Evolutionary conservation across 106 monocot species (phyloP).

Genomic region (Platanthera guangdongensis): DNA sequence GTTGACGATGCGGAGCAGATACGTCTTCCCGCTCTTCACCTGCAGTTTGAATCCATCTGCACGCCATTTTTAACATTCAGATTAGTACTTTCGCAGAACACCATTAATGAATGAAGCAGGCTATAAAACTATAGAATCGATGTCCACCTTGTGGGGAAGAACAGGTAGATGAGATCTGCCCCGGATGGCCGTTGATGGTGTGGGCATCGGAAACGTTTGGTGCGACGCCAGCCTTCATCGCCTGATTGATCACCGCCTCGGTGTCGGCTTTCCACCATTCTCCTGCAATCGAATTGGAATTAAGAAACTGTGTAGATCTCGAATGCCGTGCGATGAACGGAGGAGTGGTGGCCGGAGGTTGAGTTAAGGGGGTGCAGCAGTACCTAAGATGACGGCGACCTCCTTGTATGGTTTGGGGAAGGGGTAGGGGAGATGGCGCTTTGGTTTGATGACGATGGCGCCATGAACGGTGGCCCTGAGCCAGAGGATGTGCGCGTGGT

Average conservation of each 20-base stretch:
- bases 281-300: conserved; percentile 10
- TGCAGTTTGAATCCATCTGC: conserved; percentile 29
- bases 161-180: conserved; percentile 16
- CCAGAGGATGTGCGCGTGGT: conserved; percentile 58
- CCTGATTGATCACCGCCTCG: conserved; percentile 34
- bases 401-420: conserved; percentile 46
- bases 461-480: conserved; percentile 53
- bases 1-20: conserved; percentile 41
- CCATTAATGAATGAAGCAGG: neutral
- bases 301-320: neutral
- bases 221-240: conserved; percentile 15
- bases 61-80: neutral
- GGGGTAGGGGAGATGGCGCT: conserved; percentile 43
- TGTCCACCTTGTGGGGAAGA: conserved; percentile 10
- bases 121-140: neutral
- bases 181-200: conserved; percentile 37
- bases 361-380: no score
- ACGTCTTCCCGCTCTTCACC: conserved; percentile 26
- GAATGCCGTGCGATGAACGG: neutral
- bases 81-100: neutral
- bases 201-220: conserved; percentile 38
- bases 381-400: conserved; percentile 31
- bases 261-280: conserved; percentile 50
- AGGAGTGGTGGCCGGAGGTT: neutral
- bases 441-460: conserved; percentile 51